These are phyloP conservation scores for Irpex rosettiformis DNA, from an alignment of 1,284 basidiomycete genomes.

Conservation along the genomic window DNA sequence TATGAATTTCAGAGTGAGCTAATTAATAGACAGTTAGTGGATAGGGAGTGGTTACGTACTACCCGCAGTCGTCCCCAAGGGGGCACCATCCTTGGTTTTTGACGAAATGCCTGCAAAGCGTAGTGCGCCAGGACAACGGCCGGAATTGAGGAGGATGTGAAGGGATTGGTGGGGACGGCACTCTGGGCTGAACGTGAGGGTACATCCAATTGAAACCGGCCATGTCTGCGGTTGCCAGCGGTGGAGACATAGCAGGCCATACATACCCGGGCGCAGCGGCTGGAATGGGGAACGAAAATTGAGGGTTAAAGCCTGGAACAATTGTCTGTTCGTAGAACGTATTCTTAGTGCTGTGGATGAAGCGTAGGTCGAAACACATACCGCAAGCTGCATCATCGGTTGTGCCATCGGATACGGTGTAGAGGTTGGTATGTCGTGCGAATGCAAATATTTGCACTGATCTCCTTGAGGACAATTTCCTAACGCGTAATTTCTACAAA, in stretches of 20 bases:
- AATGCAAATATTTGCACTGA: conserved; percentile 29
- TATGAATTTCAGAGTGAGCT: conserved; percentile 17
- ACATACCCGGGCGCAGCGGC: conserved; percentile 3
- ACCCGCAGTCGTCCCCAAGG: conserved; percentile 38
- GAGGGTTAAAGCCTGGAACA: conserved; percentile 2
- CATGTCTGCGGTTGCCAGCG: neutral
- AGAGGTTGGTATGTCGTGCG: conserved; percentile 14
- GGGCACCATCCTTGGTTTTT: conserved; percentile 44
- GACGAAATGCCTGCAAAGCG: conserved; percentile 40
- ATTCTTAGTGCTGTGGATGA: neutral
- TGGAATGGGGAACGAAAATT: conserved; percentile 11
- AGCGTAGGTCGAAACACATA: neutral
- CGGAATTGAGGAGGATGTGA: conserved; percentile 19
- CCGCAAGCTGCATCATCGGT: conserved; percentile 3
- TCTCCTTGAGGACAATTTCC: conserved; percentile 30
- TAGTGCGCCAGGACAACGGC: conserved; percentile 33
- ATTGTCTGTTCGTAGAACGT: neutral
- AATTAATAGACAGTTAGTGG: neutral
- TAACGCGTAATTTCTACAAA: conserved; percentile 30
- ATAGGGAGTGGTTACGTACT: conserved; percentile 31
- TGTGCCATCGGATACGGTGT: conserved; percentile 7
- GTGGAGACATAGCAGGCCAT: conserved; percentile 6
- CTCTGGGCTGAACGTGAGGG: neutral
- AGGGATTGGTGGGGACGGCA: neutral
- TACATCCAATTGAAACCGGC: conserved; percentile 3